Base-by-base conservation (phyloP, 1,139 yeast species). In the Yamadazyma kanchanaburiensis region DNA sequence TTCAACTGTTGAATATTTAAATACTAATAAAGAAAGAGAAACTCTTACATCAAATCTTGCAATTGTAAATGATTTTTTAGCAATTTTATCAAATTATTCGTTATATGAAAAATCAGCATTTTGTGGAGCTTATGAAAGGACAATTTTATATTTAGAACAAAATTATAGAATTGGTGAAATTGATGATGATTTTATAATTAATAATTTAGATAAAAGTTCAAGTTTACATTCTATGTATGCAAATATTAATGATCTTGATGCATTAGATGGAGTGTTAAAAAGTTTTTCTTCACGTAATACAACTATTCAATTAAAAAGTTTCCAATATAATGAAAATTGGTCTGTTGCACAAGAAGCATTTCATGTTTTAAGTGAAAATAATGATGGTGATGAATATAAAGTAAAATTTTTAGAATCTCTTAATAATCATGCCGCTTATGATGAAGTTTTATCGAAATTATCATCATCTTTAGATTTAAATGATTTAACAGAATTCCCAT, bases 311-410 rank as follows among this genome's bases (percentile, higher is more conserved):
- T 70, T 89, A 21, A 64, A 79, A 5, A 85, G 87, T 33, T 79
- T 89, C 38, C 94, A 87, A 45, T 88, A 84, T 42, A 82, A 86
- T 34, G 91, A 87, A 27, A 80, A 80, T 46, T 87, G 96, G 95
- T 73, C 79, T 23, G 70, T 87, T 45, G 95, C 96, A 0, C 84
- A 85, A 40, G 91, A 85, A 40, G 87, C 96, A 24, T 82, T 87
- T 44, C 81, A 80, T 33, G 85, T 83, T 0, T 56, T 84, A 24
- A 74, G 86, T 11, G 69, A 68, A 11, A 46, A 58, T 18, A 48
- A 48, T 3, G 53, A 58, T 33, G 58, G 53, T 9, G 49, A 55
- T 3, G 50, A 56, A 12, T 52, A 45, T 36, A 61, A 53, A 29
- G 62, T 70, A 7, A 63, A 64, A 30, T 48, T 65, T 15, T 47